Evolutionary conservation across 805 yeast genomes (phyloP).

Genomic region (Candida multigemmis): DNA sequence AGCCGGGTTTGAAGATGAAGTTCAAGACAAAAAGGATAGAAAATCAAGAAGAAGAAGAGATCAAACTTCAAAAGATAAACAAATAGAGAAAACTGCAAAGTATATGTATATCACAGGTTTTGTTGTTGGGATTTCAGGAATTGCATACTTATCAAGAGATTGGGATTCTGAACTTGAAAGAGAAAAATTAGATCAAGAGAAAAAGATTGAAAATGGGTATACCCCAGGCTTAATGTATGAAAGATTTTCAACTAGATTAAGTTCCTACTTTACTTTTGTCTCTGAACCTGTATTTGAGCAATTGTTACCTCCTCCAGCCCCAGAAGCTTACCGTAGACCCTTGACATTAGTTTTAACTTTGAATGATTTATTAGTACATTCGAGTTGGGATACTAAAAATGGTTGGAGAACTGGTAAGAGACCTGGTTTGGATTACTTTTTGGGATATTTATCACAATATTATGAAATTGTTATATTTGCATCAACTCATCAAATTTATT

Average conservation of each 20-base stretch:
- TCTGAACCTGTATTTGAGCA: constrained; percentile 92
- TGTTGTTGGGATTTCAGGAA: constrained; percentile 44
- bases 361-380: constrained; percentile 85
- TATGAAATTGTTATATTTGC: constrained; percentile 92
- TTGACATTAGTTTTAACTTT: constrained; percentile 80
- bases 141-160: constrained; percentile 66
- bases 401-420: constrained; percentile 99
- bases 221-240: constrained; percentile 54
- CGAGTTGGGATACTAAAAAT: constrained; percentile 82
- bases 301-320: constrained; percentile 87
- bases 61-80: constrained; percentile 62
- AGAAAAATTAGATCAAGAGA: constrained; percentile 37
- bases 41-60: constrained; percentile 39
- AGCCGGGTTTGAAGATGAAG: constrained; percentile 65
- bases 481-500: constrained; percentile 74
- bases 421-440: constrained; percentile 95
- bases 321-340: constrained; percentile 87
- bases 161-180: constrained; percentile 76
- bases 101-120: constrained; percentile 56
- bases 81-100: constrained; percentile 76
- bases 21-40: constrained; percentile 9
- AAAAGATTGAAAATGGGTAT: constrained; percentile 55
- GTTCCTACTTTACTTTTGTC: constrained; percentile 71
- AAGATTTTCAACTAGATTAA: constrained; percentile 63
- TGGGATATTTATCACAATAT: constrained; percentile 90